Conservation (phyloP, 768 basidiomycete species). For the Leccinum broughii region DNA sequence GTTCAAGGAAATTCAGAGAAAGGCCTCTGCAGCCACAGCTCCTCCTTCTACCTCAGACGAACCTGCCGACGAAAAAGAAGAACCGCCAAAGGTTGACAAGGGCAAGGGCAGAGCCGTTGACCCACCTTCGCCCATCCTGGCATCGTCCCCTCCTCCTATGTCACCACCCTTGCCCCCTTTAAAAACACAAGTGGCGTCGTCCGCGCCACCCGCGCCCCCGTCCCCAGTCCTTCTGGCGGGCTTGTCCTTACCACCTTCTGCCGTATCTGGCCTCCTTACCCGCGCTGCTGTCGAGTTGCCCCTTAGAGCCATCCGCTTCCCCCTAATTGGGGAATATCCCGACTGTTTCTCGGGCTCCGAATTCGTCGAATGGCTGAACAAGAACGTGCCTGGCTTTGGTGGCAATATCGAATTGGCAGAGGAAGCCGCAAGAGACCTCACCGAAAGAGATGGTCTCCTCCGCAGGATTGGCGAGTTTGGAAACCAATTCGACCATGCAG, state of each 20-base stretch:
- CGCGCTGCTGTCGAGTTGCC: constrained; percentile 74
- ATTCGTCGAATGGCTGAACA: constrained; percentile 80
- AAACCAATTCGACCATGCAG: constrained; percentile 75
- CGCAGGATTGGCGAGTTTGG: constrained; percentile 82
- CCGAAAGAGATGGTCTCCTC: constrained; percentile 54
- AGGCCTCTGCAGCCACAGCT: constrained; percentile 37
- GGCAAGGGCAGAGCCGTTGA: constrained; percentile 73
- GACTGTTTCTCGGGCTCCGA: constrained; percentile 90
- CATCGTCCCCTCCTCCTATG: constrained; percentile 60
- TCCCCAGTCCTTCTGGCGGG: constrained; percentile 74
- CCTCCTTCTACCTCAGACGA: constrained; percentile 29
- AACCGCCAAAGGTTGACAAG: constrained; percentile 68
- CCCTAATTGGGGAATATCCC: constrained; percentile 79
- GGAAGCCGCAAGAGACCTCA: constrained; percentile 58
- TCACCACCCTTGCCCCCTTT: constrained; percentile 59
- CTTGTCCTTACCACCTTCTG: constrained; percentile 60
- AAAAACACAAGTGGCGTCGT: constrained; percentile 38
- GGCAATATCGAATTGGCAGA: constrained; percentile 79
- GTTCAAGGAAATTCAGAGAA: constrained; percentile 76
- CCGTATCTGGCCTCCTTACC: constrained; percentile 67
- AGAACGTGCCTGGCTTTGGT: constrained; percentile 74
- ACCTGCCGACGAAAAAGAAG: constrained; percentile 32
- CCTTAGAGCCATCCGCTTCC: constrained; percentile 70
- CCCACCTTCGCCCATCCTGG: constrained; percentile 30
- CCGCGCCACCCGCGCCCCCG: constrained; percentile 41